phyloP scores from a whole-genome alignment of 2,329 filamentous ascomycete species.

The Colletotrichum tamarilloi region DNA sequence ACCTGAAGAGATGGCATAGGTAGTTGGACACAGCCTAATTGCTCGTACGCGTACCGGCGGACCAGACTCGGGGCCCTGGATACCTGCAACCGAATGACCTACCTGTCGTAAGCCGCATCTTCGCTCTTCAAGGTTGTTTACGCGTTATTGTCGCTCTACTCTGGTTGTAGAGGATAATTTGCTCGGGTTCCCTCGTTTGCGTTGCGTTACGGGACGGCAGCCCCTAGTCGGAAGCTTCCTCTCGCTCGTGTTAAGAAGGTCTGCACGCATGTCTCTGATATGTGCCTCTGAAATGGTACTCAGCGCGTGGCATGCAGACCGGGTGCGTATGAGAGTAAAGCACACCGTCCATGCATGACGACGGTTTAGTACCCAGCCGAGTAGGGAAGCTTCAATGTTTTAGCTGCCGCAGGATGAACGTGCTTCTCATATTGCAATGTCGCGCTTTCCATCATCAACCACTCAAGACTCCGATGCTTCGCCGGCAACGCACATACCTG shows the following conservation, averaged over 20 bases:
- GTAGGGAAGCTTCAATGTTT: slow-evolving; percentile 7
- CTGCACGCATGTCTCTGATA: slow-evolving; percentile 14
- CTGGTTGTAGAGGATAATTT: neutral
- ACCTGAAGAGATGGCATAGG: neutral
- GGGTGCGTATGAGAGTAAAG: neutral
- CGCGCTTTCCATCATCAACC: neutral
- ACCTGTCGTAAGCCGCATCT: neutral
- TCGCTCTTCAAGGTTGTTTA: neutral
- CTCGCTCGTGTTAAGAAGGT: neutral
- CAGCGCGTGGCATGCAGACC: neutral
- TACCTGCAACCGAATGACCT: neutral
- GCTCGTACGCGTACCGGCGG: neutral
- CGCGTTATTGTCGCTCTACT: neutral
- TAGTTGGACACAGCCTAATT: slow-evolving; percentile 23
- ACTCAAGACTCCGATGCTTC: neutral
- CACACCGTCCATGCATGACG: slow-evolving; percentile 6
- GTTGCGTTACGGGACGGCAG: neutral
- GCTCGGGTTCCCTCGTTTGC: neutral
- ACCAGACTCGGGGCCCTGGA: neutral
- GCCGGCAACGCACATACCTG: neutral
- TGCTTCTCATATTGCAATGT: neutral
- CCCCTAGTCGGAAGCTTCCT: neutral
- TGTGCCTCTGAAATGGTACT: slow-evolving; percentile 1
- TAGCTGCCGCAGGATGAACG: neutral
- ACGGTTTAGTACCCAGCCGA: slow-evolving; percentile 9